A percentile compares a stretch with the other conserved stretches of the same genome.
Evolutionary conservation across 169 alveolate species (phyloP).

Genomic region (Cryptosporidium meleagridis): DNA sequence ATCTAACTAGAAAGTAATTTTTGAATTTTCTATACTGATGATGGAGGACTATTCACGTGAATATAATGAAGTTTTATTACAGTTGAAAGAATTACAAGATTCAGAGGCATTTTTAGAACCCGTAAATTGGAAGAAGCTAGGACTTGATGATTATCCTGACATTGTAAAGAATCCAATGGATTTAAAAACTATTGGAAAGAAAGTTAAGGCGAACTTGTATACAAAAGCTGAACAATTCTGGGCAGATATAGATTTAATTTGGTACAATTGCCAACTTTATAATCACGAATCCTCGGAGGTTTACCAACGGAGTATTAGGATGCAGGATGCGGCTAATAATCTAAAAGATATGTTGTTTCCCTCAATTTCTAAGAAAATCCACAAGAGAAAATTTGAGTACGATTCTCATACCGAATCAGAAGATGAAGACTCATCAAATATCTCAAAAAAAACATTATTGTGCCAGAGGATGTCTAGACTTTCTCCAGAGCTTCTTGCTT

Average conservation of each 20-base stretch:
- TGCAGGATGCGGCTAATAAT: slow-evolving; percentile 25
- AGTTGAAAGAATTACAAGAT: slow-evolving; percentile 20
- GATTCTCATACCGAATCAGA: slow-evolving; percentile 29
- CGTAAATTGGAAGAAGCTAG: slow-evolving; percentile 77
- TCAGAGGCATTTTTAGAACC: slow-evolving; percentile 78
- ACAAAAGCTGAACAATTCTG: slow-evolving; percentile 71
- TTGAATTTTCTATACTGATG: background rate
- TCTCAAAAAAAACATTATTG: background rate
- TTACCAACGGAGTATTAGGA: slow-evolving; percentile 50
- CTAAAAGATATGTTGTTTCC: slow-evolving; percentile 22
- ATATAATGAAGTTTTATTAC: slow-evolving; percentile 29
- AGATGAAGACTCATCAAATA: background rate
- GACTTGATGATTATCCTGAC: slow-evolving; percentile 78
- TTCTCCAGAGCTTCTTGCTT: slow-evolving; percentile 60
- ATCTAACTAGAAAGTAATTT: background rate
- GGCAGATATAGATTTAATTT: slow-evolving; percentile 68
- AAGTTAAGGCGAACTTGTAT: slow-evolving; percentile 70
- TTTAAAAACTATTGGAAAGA: slow-evolving; percentile 75
- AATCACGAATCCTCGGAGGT: slow-evolving; percentile 73
- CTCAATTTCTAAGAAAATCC: background rate
- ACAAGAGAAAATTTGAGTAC: slow-evolving; percentile 30
- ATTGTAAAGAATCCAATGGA: slow-evolving; percentile 80
- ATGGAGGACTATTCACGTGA: slow-evolving; percentile 5
- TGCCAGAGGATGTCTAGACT: slow-evolving; percentile 66
- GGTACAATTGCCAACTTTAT: slow-evolving; percentile 63